Conservation (phyloP, 805 yeast species). For the Kuraishia ogatae region DNA sequence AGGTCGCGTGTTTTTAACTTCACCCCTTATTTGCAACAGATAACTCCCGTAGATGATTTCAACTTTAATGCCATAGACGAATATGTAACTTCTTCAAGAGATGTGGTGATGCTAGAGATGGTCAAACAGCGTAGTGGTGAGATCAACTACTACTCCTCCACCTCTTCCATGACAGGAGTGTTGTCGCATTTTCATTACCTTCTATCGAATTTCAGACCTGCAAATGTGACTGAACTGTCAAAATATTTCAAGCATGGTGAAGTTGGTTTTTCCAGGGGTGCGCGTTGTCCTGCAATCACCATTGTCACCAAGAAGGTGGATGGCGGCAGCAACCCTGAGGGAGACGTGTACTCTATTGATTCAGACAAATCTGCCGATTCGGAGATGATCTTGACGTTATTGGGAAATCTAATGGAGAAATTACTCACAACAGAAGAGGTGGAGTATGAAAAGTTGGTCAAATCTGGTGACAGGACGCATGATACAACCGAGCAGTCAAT, state of each 20-base stretch:
- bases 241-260: constrained; percentile 29
- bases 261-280: constrained; percentile 32
- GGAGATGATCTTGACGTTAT: constrained; percentile 57
- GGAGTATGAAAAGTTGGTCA: constrained; percentile 1
- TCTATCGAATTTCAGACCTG: constrained; percentile 49
- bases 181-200: constrained; percentile 69
- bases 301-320: constrained; percentile 38
- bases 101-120: constrained; percentile 37
- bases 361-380: constrained; percentile 59
- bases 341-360: constrained; percentile 52
- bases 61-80: constrained; percentile 44
- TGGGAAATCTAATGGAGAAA: constrained; percentile 77
- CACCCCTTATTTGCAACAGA: constrained; percentile 44
- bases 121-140: constrained; percentile 22
- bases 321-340: constrained; percentile 17
- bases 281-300: constrained; percentile 44
- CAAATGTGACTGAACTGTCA: constrained; percentile 17
- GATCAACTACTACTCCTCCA: constrained; percentile 59
- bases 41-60: constrained; percentile 58
- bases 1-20: constrained; percentile 70
- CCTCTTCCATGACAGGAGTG: constrained; percentile 78
- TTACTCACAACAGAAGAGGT: constrained; percentile 45
- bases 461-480: constrained; percentile 6
- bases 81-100: constrained; percentile 65
- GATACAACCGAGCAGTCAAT: constrained; percentile 16